Evolutionary conservation across 257 asterid species (phyloP).

Genomic region (Solanum megistacrolobum): DNA sequence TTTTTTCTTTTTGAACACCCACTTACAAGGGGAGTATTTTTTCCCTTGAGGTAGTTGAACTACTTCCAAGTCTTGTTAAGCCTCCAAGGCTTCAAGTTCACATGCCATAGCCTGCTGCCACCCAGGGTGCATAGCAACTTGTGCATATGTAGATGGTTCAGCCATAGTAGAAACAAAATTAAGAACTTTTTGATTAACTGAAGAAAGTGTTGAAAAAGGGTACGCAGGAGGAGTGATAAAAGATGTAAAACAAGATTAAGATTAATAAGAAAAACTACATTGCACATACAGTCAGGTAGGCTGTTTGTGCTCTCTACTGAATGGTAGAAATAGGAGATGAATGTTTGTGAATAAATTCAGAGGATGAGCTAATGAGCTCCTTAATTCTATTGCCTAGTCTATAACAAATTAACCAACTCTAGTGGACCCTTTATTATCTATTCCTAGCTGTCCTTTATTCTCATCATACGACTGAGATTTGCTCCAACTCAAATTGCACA

Average conservation of each 20-base stretch:
- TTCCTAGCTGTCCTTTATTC: background rate
- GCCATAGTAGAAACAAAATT: background rate
- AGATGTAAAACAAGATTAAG: background rate
- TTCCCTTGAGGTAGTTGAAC: background rate
- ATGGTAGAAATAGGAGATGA: background rate
- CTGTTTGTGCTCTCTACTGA: background rate
- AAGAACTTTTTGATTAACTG: background rate
- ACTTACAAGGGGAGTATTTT: background rate
- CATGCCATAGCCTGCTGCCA: background rate
- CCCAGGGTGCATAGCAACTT: background rate
- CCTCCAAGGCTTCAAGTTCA: background rate
- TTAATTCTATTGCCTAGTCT: background rate
- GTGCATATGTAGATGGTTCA: background rate
- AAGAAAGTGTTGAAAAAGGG: background rate
- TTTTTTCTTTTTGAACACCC: background rate
- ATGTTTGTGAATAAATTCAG: background rate
- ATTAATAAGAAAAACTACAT: background rate
- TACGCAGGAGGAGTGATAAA: background rate
- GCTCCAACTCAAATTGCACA: background rate
- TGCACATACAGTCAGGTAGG: background rate
- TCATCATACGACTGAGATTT: background rate
- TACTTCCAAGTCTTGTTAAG: background rate
- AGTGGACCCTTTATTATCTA: background rate
- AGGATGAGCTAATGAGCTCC: background rate
- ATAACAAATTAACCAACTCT: background rate